Percentiles rank a stretch among this genome's conserved stretches.
These are phyloP conservation scores for Chaetothyriales sp. DNA, from an alignment of 2,329 filamentous ascomycete species.

Conservation along the genomic window DNA sequence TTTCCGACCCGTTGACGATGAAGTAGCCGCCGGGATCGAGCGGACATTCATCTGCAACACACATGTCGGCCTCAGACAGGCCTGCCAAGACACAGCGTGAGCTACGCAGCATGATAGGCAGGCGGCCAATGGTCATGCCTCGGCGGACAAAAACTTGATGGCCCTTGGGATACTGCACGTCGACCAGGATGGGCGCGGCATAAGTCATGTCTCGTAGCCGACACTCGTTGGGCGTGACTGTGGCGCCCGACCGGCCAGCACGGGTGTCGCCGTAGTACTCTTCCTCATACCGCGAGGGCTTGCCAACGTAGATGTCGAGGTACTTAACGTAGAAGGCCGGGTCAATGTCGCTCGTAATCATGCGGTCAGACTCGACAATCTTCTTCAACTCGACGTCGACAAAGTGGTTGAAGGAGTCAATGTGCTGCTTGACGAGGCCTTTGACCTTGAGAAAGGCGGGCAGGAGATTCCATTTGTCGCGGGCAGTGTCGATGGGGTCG, in stretches of 20 bases:
- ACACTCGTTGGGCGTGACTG: conserved; percentile 86
- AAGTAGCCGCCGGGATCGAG: conserved; percentile 96
- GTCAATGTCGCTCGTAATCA: conserved; percentile 82
- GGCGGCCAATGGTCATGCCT: conserved; percentile 66
- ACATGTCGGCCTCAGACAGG: conserved; percentile 79
- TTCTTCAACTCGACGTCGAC: conserved; percentile 94
- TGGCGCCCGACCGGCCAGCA: conserved; percentile 31
- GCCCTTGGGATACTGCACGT: conserved; percentile 79
- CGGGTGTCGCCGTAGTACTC: conserved; percentile 47
- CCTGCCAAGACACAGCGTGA: conserved; percentile 78
- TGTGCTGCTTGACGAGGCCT: conserved; percentile 90
- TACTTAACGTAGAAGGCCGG: conserved; percentile 79
- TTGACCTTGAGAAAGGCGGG: conserved; percentile 98
- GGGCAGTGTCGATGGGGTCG: conserved; percentile 55
- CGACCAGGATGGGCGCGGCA: conserved; percentile 81
- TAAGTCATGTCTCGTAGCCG: conserved; percentile 96
- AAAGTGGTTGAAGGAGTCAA: conserved; percentile 98
- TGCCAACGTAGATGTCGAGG: conserved; percentile 75
- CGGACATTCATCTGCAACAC: conserved; percentile 83
- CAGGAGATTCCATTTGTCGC: conserved; percentile 90
- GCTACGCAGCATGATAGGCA: conserved; percentile 95
- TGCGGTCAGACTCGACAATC: conserved; percentile 82
- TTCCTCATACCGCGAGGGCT: conserved; percentile 65
- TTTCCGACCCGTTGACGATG: conserved; percentile 93
- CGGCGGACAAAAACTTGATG: conserved; percentile 61